phyloP scores from a whole-genome alignment of 140 eudicot genomes.

The Ambrosia hybrid region DNA sequence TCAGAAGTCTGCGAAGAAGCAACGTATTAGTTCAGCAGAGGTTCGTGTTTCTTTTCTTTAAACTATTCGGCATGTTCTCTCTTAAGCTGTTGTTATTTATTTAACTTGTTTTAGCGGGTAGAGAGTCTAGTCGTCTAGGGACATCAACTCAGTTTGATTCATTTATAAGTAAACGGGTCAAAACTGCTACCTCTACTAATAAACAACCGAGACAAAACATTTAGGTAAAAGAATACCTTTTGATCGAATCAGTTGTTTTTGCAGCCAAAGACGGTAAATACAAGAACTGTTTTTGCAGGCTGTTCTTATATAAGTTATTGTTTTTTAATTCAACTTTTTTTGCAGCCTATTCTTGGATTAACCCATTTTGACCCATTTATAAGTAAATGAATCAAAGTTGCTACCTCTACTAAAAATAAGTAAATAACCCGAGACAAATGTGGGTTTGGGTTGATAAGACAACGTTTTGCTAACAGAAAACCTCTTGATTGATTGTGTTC shows the following conservation, averaged over 20 bases:
- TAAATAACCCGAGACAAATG: background rate
- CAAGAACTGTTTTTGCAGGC: too few species aligned
- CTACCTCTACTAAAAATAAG: background rate
- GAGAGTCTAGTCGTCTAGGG: too few species aligned
- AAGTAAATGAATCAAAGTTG: background rate
- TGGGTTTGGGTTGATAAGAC: background rate
- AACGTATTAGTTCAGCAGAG: conserved; percentile 57
- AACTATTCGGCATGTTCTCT: background rate
- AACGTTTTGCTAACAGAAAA: background rate
- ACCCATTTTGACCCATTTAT: too few species aligned
- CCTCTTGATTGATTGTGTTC: conserved; percentile 15
- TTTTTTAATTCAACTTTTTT: too few species aligned
- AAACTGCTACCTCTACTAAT: too few species aligned
- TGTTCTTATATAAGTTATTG: too few species aligned
- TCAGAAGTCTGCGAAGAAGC: conserved; percentile 44
- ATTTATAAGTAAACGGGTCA: background rate
- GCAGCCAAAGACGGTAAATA: background rate
- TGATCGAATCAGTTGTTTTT: too few species aligned
- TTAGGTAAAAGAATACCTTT: too few species aligned
- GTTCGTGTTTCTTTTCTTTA: conserved; percentile 33
- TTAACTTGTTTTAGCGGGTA: too few species aligned
- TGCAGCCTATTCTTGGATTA: too few species aligned
- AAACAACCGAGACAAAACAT: too few species aligned
- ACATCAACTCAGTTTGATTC: background rate
- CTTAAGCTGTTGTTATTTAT: background rate